Evolutionary conservation across 441 rosid genomes (phyloP), one percentile per base, ranked within the genome.

Genomic region (Aleurites moluccanus): DNA sequence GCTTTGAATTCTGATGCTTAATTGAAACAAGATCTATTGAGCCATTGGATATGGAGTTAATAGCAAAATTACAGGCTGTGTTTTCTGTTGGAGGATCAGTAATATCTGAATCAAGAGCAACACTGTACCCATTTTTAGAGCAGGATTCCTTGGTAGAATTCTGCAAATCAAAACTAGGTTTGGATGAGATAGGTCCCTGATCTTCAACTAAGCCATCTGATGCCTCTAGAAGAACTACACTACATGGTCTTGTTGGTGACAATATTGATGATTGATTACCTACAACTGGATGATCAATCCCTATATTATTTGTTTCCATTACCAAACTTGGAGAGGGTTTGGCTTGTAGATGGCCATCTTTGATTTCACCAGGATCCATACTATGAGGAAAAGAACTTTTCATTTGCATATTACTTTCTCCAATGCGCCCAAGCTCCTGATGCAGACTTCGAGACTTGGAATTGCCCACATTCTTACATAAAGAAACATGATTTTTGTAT

Each of bases 401-500:
- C 64, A 64, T 74, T 64, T 79, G 88, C 69, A 81, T 81, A 78
- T 80, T 80, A 84, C 86, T 71, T 69, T 87, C 87, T 70, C 85
- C 85, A 66, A 71, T 79, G 76, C 67, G 64, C 66, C 84, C 85
- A 80, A 77, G 74, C 69, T 79, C 89, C 74, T 76, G 77, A 21
- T 75, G 85, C 76, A 85, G 79, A 75, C 81, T 76, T 74, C 78
- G 73, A 45, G 87, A 74, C 82, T 84, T 90, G 47, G 79, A 79
- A 62, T 73, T 76, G 65, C 73, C 67, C 66, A 77, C 75, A 78
- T 80, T 85, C 69, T 87, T 86, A 80, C 64, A 78, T 44, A 85
- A 83, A 80, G 80, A 79, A 76, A 91, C 85, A 83, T 87, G 89
- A 40, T 75, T 78, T 75, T 79, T 86, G 83, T 88, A 79, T 75